Base-by-base conservation (phyloP, 495 filamentous ascomycete genomes). In the Copromyces sp. region DNA sequence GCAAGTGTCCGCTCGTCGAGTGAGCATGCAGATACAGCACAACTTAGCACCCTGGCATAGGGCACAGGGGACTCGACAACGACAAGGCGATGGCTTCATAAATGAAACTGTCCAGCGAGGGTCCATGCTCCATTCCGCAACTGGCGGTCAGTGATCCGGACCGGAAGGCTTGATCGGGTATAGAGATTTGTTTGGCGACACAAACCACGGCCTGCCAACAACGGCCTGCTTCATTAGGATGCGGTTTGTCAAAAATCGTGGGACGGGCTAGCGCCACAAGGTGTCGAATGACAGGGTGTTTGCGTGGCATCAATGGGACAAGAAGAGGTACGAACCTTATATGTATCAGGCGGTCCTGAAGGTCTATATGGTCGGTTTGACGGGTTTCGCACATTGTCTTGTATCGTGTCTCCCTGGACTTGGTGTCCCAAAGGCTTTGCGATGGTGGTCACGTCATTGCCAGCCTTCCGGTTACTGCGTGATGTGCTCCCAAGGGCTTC, bases 221-320 rank as follows among this genome's bases (percentile, higher is more conserved):
- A 42, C 68, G 71, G 78, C 77, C 78, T 73, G 78, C 72, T 78
- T 77, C 78, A 74, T 68, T 20, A 12, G 70, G 70, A 73, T 68
- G 65, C 42, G 71, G 78, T 77, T 77, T 76, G 75, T 75, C 73
- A 73, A 69, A 71, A 72, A 74, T 76, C 37, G 68, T 73, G 69
- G 74, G 78, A 70, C 75, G 69, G 41, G 37, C 39, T 74, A 71
- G 73, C 74, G 69, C 68, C 72, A 68, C 38, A 32, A 53, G 37
- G 39, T 24, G 39, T 32, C 39, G 14, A 40, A 37, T 37, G 47
- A 14, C 40, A 42, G 41, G 45, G 44, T 42, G 53, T 65, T 71
- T 70, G 68, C 47, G 73, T 75, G 74, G 69, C 65, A 74, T 70
- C 39, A 71, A 37, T 53, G 44, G 73, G 41, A 37, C 24, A 69